A percentile compares a stretch with the other conserved stretches of the same genome.
These are phyloP conservation scores for Plasmodium billcollinsi DNA, from an alignment of 169 alveolate genomes.

Conservation along the genomic window DNA sequence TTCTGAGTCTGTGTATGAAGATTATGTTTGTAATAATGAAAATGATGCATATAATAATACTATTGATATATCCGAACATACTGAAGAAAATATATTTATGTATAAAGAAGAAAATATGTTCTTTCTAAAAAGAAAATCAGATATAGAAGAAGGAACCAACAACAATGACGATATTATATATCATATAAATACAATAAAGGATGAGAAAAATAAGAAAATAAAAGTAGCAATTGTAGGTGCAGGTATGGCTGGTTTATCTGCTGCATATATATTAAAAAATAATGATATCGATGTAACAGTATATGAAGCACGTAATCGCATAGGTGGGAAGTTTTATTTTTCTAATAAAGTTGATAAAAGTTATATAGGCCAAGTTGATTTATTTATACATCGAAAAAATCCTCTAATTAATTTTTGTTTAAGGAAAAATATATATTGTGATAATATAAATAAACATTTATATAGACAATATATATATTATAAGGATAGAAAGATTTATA, in stretches of 20 bases:
- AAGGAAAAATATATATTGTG: slow-evolving; percentile 47
- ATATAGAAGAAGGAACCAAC: background rate
- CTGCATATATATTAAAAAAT: slow-evolving; percentile 61
- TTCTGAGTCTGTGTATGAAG: background rate
- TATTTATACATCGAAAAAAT: slow-evolving; percentile 19
- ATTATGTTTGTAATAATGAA: background rate
- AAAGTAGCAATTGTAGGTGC: slow-evolving; percentile 68
- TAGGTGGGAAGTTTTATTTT: slow-evolving; percentile 58
- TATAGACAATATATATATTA: slow-evolving; percentile 30
- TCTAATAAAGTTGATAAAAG: slow-evolving; percentile 13
- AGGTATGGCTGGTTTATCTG: slow-evolving; percentile 60
- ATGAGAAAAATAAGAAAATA: slow-evolving; percentile 15
- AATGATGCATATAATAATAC: background rate
- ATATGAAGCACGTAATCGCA: slow-evolving; percentile 66
- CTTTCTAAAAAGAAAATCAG: slow-evolving; percentile 3
- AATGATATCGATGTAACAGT: slow-evolving; percentile 49
- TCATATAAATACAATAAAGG: slow-evolving; percentile 43
- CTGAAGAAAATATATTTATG: slow-evolving; percentile 16
- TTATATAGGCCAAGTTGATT: slow-evolving; percentile 45
- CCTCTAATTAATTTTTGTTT: slow-evolving; percentile 62
- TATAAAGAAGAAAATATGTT: slow-evolving; percentile 44
- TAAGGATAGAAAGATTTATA: slow-evolving; percentile 39
- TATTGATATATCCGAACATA: slow-evolving; percentile 33
- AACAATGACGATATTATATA: slow-evolving; percentile 53
- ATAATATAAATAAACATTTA: slow-evolving; percentile 29